Percentiles rank a stretch among this genome's conserved stretches.
These are phyloP conservation scores for Dalbergia oliveri DNA, from an alignment of 306 rosid genomes.

Conservation along the genomic window DNA sequence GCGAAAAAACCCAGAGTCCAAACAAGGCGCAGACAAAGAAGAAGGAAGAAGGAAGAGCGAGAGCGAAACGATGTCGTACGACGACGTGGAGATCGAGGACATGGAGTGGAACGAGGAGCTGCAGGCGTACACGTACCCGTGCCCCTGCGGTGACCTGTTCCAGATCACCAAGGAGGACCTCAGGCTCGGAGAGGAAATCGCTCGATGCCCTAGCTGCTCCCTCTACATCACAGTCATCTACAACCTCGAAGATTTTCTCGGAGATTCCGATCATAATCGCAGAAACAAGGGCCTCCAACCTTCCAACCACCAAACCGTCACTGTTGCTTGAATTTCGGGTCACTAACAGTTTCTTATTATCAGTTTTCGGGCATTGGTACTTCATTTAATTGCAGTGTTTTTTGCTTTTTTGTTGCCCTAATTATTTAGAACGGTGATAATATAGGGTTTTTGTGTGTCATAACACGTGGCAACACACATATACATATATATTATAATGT, in stretches of 20 bases:
- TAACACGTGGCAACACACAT: no score
- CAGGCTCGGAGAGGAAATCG: slow-evolving; percentile 89
- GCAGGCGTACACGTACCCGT: slow-evolving; percentile 85
- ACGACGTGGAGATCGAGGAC: slow-evolving; percentile 97
- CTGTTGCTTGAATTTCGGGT: slow-evolving; percentile 74
- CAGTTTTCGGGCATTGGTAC: neutral
- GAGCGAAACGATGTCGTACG: slow-evolving; percentile 77
- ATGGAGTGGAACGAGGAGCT: slow-evolving; percentile 96
- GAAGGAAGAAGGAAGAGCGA: neutral
- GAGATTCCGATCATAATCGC: slow-evolving; percentile 51
- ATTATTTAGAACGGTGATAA: neutral
- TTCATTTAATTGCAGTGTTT: neutral
- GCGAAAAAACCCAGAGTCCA: no score
- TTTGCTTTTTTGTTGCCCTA: neutral
- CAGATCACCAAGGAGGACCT: slow-evolving; percentile 95
- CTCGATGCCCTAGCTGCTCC: slow-evolving; percentile 97
- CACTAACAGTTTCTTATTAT: neutral
- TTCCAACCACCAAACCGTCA: slow-evolving; percentile 59
- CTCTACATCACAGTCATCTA: slow-evolving; percentile 92
- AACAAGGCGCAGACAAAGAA: no score
- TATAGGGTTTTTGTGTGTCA: no score
- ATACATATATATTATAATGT: no score
- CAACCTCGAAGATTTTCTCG: slow-evolving; percentile 81
- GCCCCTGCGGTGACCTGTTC: slow-evolving; percentile 97
- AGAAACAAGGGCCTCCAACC: slow-evolving; percentile 51